Conservation (phyloP, 768 basidiomycete genomes). For the Mycena vitilis region DNA sequence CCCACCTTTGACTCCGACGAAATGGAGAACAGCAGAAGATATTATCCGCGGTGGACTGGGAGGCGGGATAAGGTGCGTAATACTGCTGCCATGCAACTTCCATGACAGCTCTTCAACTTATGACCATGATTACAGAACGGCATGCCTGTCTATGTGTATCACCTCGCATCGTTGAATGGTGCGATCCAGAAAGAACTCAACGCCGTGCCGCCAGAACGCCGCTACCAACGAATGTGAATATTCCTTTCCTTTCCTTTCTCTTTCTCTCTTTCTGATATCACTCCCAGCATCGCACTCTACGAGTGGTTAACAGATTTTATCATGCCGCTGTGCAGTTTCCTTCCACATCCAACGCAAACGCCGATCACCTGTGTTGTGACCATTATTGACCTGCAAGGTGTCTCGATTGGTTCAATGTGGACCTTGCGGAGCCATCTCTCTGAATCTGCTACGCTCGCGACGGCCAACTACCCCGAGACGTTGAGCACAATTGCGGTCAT, state of each 20-base stretch:
- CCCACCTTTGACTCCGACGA: constrained; percentile 68
- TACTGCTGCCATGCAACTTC: too few relatives aligned
- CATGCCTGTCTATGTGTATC: constrained; percentile 81
- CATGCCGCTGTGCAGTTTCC: constrained; percentile 69
- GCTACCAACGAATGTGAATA: constrained; percentile 79
- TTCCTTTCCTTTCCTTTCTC: neutral
- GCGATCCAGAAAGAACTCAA: constrained; percentile 71
- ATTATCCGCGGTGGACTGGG: constrained; percentile 88
- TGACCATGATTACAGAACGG: constrained; percentile 59
- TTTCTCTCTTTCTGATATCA: neutral
- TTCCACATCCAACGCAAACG: constrained; percentile 65
- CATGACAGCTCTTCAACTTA: neutral
- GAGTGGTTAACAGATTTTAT: constrained; percentile 76
- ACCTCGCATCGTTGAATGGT: constrained; percentile 66
- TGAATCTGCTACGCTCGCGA: constrained; percentile 79
- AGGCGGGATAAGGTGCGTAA: constrained; percentile 74
- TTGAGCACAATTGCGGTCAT: constrained; percentile 74
- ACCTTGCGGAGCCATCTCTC: constrained; percentile 76
- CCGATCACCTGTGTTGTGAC: constrained; percentile 71
- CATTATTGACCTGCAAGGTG: constrained; percentile 79
- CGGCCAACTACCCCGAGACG: constrained; percentile 87
- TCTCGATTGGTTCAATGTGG: constrained; percentile 77
- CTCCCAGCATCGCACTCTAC: constrained; percentile 67
- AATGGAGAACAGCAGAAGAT: constrained; percentile 66
- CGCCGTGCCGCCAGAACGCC: constrained; percentile 60